These are phyloP conservation scores for Metschnikowia anglica DNA, from an alignment of 805 yeast species.

Conservation along the genomic window DNA sequence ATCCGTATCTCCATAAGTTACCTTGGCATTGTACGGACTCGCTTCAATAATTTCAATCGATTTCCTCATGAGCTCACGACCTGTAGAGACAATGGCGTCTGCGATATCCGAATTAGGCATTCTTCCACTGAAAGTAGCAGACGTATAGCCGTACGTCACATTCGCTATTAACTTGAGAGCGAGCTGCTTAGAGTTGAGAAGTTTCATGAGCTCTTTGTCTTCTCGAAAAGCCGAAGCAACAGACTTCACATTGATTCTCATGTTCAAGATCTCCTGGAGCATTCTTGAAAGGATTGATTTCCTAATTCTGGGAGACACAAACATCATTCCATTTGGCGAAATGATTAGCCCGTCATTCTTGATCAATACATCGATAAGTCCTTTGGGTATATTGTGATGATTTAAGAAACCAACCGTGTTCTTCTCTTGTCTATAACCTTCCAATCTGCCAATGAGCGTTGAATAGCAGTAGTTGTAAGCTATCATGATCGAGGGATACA, in stretches of 20 bases:
- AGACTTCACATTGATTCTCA: slow-evolving; percentile 73
- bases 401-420: slow-evolving; percentile 59
- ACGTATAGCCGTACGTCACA: slow-evolving; percentile 93
- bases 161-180: slow-evolving; percentile 90
- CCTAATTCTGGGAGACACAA: slow-evolving; percentile 63
- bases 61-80: slow-evolving; percentile 74
- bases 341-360: slow-evolving; percentile 53
- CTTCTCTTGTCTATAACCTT: slow-evolving; percentile 47
- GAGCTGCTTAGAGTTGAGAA: slow-evolving; percentile 74
- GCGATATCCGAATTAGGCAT: slow-evolving; percentile 98
- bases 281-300: slow-evolving; percentile 76
- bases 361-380: slow-evolving; percentile 51
- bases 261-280: slow-evolving; percentile 79
- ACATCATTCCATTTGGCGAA: slow-evolving; percentile 87
- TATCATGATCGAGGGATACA: slow-evolving; percentile 98
- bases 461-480: slow-evolving; percentile 93
- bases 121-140: slow-evolving; percentile 93
- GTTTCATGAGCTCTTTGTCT: slow-evolving; percentile 49
- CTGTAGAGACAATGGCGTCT: slow-evolving; percentile 90
- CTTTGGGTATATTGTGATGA: slow-evolving; percentile 46
- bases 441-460: slow-evolving; percentile 62
- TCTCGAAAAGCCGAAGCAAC: slow-evolving; percentile 56
- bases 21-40: slow-evolving; percentile 77
- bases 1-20: slow-evolving; percentile 97
- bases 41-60: slow-evolving; percentile 72